These are phyloP conservation scores for Exophiala mesophila DNA, from an alignment of 2,329 filamentous ascomycete genomes.

Conservation along the genomic window DNA sequence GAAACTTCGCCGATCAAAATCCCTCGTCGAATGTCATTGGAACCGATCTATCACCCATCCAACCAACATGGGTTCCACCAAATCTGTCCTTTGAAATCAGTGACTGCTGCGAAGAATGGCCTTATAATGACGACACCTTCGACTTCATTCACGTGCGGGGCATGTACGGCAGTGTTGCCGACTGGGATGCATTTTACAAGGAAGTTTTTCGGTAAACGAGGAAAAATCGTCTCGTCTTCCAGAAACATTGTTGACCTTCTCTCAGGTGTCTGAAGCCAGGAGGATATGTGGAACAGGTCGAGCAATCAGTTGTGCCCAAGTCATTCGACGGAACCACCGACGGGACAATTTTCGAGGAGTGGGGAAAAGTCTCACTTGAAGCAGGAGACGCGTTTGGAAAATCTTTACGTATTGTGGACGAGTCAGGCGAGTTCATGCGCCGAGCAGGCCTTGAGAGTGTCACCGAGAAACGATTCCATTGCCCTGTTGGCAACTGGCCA, in stretches of 20 bases:
- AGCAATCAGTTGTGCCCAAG: neutral
- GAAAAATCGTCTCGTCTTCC: neutral
- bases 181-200: slow-evolving; percentile 2
- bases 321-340: slow-evolving; percentile 33
- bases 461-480: slow-evolving; percentile 26
- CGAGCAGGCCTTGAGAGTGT: slow-evolving; percentile 29
- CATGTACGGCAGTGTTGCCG: slow-evolving; percentile 6
- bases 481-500: slow-evolving; percentile 29
- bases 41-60: slow-evolving; percentile 47
- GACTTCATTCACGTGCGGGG: slow-evolving; percentile 31
- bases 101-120: slow-evolving; percentile 33
- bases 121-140: slow-evolving; percentile 28
- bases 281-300: slow-evolving; percentile 36
- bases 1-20: slow-evolving; percentile 31
- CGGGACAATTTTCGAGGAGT: slow-evolving; percentile 30
- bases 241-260: neutral
- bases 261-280: slow-evolving; percentile 31
- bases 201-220: too few species aligned
- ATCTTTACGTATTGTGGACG: slow-evolving; percentile 23
- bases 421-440: slow-evolving; percentile 23
- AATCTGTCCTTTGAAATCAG: slow-evolving; percentile 33
- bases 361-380: slow-evolving; percentile 27
- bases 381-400: slow-evolving; percentile 30
- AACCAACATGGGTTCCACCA: slow-evolving; percentile 39
- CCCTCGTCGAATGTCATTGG: slow-evolving; percentile 41